A percentile compares a stretch with the other conserved stretches of the same genome.
Conservation (phyloP, 176 grass and related monocot species). For the Elaeis guineensis region DNA sequence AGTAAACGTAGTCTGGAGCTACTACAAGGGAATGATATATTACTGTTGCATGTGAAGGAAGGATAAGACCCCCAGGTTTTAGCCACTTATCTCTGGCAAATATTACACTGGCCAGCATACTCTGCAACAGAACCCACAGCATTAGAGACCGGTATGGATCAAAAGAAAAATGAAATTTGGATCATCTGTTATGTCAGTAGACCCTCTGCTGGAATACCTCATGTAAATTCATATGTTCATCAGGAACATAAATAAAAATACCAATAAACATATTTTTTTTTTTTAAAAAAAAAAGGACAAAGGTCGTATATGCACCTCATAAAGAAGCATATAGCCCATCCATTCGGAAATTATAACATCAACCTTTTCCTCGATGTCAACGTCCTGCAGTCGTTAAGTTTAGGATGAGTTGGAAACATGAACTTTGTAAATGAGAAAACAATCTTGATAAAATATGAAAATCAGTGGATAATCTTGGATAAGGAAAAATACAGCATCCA, state of each 20-base stretch:
- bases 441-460: too few species aligned
- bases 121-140: slow-evolving; percentile 32
- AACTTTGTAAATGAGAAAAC: neutral
- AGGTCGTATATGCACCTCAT: slow-evolving; percentile 36
- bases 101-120: slow-evolving; percentile 79
- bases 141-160: slow-evolving; percentile 12
- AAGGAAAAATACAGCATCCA: too few species aligned
- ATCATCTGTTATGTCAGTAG: neutral
- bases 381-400: slow-evolving; percentile 50
- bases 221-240: too few species aligned
- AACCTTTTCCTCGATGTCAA: slow-evolving; percentile 70
- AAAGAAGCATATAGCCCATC: slow-evolving; percentile 98
- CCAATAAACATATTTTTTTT: too few species aligned
- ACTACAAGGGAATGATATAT: neutral
- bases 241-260: too few species aligned
- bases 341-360: slow-evolving; percentile 98
- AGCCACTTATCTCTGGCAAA: slow-evolving; percentile 98
- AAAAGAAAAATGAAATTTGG: slow-evolving; percentile 9
- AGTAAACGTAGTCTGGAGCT: too few species aligned
- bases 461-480: too few species aligned
- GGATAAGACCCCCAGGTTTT: slow-evolving; percentile 89
- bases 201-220: too few species aligned
- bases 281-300: neutral
- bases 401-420: neutral
- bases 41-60: slow-evolving; percentile 94